These are phyloP conservation scores for Saturnispora dispora DNA, from an alignment of 805 yeast genomes.

Conservation along the genomic window DNA sequence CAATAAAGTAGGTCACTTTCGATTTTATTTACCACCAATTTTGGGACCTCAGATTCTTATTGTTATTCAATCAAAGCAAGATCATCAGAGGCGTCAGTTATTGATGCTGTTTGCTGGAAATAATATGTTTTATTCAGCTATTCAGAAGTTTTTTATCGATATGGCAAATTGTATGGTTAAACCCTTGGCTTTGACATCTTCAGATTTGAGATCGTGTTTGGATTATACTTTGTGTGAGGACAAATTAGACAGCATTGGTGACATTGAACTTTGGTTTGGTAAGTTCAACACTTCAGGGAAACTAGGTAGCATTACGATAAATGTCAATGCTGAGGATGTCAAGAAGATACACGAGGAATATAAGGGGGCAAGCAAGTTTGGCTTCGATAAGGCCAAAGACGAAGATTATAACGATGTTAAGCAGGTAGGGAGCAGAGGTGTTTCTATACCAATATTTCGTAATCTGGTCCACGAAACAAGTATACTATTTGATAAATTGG, in stretches of 20 bases:
- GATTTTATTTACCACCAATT: conserved; percentile 22
- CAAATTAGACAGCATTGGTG: neutral
- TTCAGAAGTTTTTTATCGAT: conserved; percentile 9
- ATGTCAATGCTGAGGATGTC: conserved; percentile 19
- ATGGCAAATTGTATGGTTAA: neutral
- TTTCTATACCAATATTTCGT: conserved; percentile 16
- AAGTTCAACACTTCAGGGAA: conserved; percentile 16
- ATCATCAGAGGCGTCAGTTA: neutral
- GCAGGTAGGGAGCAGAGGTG: neutral
- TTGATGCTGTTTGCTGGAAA: conserved; percentile 12
- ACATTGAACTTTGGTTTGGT: conserved; percentile 16
- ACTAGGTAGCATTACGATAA: conserved; percentile 21
- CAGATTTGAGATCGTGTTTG: conserved; percentile 4
- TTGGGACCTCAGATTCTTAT: conserved; percentile 24
- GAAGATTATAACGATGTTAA: neutral
- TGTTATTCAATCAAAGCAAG: conserved; percentile 16
- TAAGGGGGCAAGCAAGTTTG: neutral
- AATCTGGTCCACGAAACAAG: conserved; percentile 20
- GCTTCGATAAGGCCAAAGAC: neutral
- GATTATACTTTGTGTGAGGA: conserved; percentile 9
- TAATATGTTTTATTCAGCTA: conserved; percentile 17
- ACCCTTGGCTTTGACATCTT: neutral
- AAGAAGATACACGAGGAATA: conserved; percentile 9
- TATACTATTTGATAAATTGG: conserved; percentile 21
- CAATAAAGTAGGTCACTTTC: conserved; percentile 20